phyloP scores from a whole-genome alignment of 139 green algal species.

The Coelastrella sp. region DNA sequence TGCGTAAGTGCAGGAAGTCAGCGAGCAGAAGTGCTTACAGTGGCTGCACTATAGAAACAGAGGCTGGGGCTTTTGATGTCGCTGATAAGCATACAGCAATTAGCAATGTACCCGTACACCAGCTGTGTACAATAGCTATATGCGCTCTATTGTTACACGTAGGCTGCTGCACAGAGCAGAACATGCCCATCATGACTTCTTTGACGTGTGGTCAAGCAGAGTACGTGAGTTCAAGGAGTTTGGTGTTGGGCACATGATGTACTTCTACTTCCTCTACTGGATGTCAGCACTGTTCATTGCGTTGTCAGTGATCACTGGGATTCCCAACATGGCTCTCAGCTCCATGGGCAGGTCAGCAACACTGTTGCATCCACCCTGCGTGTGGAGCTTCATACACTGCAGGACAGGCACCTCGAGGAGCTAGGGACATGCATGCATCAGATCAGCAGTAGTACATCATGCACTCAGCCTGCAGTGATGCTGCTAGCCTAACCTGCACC shows the following conservation, averaged over 20 bases:
- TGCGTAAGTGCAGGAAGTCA: not conserved
- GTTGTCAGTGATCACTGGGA: constrained; percentile 20
- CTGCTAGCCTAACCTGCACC: too few relatives aligned
- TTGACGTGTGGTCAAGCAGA: constrained; percentile 47
- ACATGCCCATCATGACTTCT: constrained; percentile 57
- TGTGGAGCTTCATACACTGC: too few relatives aligned
- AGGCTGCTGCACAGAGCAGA: not conserved
- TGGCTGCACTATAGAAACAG: too few relatives aligned
- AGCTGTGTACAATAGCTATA: too few relatives aligned
- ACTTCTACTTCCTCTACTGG: constrained; percentile 56
- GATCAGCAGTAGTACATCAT: too few relatives aligned
- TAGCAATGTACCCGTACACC: not conserved
- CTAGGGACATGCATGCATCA: too few relatives aligned
- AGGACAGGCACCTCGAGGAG: too few relatives aligned
- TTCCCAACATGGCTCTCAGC: constrained; percentile 52
- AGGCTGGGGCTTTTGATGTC: not conserved
- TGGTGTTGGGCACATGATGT: constrained; percentile 51
- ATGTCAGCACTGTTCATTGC: constrained; percentile 49
- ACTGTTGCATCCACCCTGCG: not conserved
- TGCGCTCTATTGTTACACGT: too few relatives aligned
- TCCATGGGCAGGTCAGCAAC: constrained; percentile 24
- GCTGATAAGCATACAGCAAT: not conserved
- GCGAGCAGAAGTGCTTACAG: not conserved
- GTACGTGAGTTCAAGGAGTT: constrained; percentile 57
- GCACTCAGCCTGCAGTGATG: too few relatives aligned